Base-by-base conservation (phyloP, 2,329 filamentous ascomycete species). In the Trichoderma arundinaceum region DNA sequence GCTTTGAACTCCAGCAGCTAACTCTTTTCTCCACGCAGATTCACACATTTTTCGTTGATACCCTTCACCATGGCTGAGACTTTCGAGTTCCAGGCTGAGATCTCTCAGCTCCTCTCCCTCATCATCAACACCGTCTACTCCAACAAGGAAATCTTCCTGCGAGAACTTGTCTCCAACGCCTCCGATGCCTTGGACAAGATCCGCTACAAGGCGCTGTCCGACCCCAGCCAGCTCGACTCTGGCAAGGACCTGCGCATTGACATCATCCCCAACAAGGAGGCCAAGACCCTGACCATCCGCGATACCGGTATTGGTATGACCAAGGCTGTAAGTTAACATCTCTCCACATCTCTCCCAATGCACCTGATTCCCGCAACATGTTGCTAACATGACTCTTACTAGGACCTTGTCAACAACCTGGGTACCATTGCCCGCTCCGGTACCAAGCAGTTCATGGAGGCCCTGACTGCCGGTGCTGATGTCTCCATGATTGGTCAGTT, bases 71-170 rank as follows among this genome's bases (percentile, higher is more conserved):
- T 96, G 92, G 83, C 92, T 82, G 94, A 98, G 87, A 97, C 94
- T 74, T 99, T 99, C 86, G 94, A 98, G 91, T 99, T 98, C 87
- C 95, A 99, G 91, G 95, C 95, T 91, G 95, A 99, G 92, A 99
- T 99, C 81, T 98, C 94, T 91, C 95, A 99, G 92, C 92, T 99
- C 73, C 91, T 99, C 80, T 93, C 90, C 74, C 92, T 99, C 81
- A 99, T 99, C 84, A 99, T 99, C 89, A 99, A 99, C 92, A 98
- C 95, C 73, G 95, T 99, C 86, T 99, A 98, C 88, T 97, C 94
- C 75, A 99, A 99, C 91, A 99, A 99, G 88, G 95, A 98, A 85
- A 98, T 99, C 80, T 99, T 99, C 90, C 85, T 99, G 77, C 87
- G 95, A 90, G 95, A 99, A 85, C 80, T 99, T 76, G 92, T 99